Percentiles rank a stretch among this genome's conserved stretches.
Conservation (phyloP, 495 filamentous ascomycete genomes). For the Hyaloscypha bicolor region DNA sequence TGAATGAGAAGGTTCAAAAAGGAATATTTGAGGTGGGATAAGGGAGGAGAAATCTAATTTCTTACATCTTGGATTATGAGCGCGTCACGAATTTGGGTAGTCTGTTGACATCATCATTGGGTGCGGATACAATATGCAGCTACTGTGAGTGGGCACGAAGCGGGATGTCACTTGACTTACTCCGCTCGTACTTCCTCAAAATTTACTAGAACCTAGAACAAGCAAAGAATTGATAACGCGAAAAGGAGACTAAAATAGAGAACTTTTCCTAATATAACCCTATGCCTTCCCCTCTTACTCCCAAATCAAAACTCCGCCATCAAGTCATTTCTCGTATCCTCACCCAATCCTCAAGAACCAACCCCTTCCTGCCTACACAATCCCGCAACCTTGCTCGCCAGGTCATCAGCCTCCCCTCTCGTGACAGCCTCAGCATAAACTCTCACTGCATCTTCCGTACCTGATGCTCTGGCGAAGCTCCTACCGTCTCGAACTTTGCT, state of each 20-base stretch:
- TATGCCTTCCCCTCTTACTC: background rate
- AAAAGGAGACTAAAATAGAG: background rate
- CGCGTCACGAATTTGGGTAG: background rate
- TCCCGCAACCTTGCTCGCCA: constrained; percentile 78
- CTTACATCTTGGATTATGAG: background rate
- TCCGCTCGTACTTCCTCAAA: background rate
- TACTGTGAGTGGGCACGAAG: background rate
- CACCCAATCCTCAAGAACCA: background rate
- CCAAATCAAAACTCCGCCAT: background rate
- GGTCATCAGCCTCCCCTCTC: constrained; percentile 79
- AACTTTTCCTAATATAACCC: background rate
- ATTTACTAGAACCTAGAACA: background rate
- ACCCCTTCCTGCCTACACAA: constrained; percentile 55
- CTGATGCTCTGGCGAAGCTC: constrained; percentile 87
- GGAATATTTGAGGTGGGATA: background rate
- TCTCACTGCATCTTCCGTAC: constrained; percentile 93
- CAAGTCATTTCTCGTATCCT: background rate
- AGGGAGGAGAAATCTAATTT: background rate
- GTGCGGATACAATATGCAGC: background rate
- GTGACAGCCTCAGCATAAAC: constrained; percentile 97
- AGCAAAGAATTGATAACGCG: background rate
- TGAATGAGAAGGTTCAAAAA: background rate
- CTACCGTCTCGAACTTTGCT: constrained; percentile 89
- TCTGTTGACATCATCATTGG: background rate
- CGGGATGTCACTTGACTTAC: background rate